Evolutionary conservation across 805 yeast genomes (phyloP), one percentile per base, ranked within the genome.

Genomic region (Lachancea waltii): DNA sequence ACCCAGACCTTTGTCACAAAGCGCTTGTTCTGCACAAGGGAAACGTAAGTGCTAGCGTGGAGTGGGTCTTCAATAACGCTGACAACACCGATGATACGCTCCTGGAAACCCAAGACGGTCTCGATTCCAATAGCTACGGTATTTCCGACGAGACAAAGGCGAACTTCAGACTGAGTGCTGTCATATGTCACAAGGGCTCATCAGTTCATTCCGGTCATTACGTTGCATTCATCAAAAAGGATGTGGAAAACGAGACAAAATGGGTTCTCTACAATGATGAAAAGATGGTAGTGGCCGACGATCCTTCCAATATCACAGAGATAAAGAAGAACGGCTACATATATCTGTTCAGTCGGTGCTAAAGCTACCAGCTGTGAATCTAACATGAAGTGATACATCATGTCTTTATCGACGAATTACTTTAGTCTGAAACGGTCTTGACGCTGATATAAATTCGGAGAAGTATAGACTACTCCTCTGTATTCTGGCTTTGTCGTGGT

Each of bases 131-230:
- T 25, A 18, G 10, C 3, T 45, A 36, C 36, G 63, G 62, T 2
- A 36, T 41, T 23, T 10, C 37, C 1, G 32, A 43, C 9, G 31
- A 45, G n/a, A 24, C 40, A 1, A 38, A 38, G 2, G 35, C 42
- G 24, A 38, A 47, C 51, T 61, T 60, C 31, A 30, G 43, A n/a
- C 59, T 89, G 33, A 67, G 70, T 30, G 81, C 82, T 0, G 80
- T 84, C 4, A 68, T 89, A 11, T 86, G 95, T 56, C 97, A 87
- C 59, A 89, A 87, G 58, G 97, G 97, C 6, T 69, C 77, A 2
- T 81, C 95, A 9, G 81, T 85, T 1, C 95, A 89, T 48, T 84
- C 95, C 0, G 96, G 96, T 1, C 97, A 87, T 58, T 87, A 87
- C 58, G 96, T 89, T 28, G 84, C 80, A 1, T 87, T 82, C 51